A percentile compares a stretch with the other conserved stretches of the same genome.
phyloP scores from a whole-genome alignment of 2,329 filamentous ascomycete species.

The Mollisia scopiformis region DNA sequence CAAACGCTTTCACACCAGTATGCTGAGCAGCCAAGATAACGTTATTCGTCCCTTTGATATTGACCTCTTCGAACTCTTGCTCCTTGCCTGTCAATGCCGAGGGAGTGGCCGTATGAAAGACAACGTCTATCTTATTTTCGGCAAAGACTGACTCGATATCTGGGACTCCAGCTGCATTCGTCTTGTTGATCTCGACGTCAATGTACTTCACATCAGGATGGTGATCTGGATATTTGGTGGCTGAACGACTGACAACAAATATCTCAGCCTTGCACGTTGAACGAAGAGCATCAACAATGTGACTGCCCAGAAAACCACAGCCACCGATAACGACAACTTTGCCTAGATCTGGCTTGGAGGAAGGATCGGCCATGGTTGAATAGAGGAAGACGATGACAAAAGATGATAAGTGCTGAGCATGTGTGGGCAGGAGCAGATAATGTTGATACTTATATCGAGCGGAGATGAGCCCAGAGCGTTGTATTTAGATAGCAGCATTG shows the following conservation, averaged over 20 bases:
- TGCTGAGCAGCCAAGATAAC: not conserved
- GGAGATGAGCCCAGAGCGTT: no score
- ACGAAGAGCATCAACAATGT: slow-evolving; percentile 1
- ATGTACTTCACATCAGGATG: not conserved
- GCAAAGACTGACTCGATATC: not conserved
- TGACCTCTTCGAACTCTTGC: not conserved
- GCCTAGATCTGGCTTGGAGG: not conserved
- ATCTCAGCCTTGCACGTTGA: not conserved
- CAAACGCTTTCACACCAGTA: not conserved
- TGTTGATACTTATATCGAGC: not conserved
- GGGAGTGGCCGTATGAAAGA: not conserved
- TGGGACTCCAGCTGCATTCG: not conserved
- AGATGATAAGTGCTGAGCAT: not conserved
- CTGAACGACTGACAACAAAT: not conserved
- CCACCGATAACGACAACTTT: slow-evolving; percentile 4
- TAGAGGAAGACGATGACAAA: no score
- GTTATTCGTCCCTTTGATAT: not conserved
- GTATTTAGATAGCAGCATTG: no score
- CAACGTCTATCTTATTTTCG: not conserved
- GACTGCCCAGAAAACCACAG: slow-evolving; percentile 1
- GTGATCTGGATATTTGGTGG: not conserved
- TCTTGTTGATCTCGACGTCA: not conserved
- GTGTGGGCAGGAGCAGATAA: no score
- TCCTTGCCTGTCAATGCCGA: not conserved
- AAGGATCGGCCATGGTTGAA: not conserved